phyloP scores from a whole-genome alignment of 345 rosid genomes.

The sweet orange (Citrus sinensis) region DVS_A1.0 CM039164.1:20337001-20337500 shows the following conservation, averaged over 20 bases:
- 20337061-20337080: neutral
- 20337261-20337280: conserved; percentile 13
- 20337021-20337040: conserved; percentile 19
- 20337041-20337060: conserved; percentile 4
- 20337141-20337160: conserved; percentile 75
- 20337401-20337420: conserved; percentile 58
- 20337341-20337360: conserved; percentile 32
- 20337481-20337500: conserved; percentile 73
- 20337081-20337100: conserved; percentile 22
- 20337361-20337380: conserved; percentile 49
- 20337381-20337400: conserved; percentile 69
- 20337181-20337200: conserved; percentile 24
- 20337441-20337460: conserved; percentile 69
- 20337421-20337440: conserved; percentile 39
- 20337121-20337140: conserved; percentile 51
- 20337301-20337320: conserved; percentile 13
- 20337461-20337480: conserved; percentile 80
- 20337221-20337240: conserved; percentile 18
- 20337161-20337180: conserved; percentile 66
- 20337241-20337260: conserved; percentile 12
- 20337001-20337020: conserved; percentile 34
- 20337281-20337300: conserved; percentile 12
- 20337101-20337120: conserved; percentile 31
- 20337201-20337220: conserved; percentile 19
- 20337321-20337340: conserved; percentile 17